Evolutionary conservation across 2,329 filamentous ascomycete species (phyloP).

Genomic region (Colletotrichum musicola): DNA sequence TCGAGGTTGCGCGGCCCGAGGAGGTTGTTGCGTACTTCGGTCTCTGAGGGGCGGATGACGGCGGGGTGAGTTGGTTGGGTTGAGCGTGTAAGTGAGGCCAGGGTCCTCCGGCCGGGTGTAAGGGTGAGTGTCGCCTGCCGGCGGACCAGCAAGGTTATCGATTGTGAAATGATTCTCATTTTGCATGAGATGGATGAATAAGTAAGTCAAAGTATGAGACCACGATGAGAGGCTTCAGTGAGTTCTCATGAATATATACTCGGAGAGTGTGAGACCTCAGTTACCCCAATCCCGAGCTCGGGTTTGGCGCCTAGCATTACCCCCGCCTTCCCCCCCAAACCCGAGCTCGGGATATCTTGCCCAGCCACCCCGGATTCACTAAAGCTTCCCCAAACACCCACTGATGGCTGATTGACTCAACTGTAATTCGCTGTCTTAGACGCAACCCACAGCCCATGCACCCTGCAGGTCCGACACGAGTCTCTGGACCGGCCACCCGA

Average conservation of each 20-base stretch:
- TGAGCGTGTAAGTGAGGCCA: conserved; percentile 29
- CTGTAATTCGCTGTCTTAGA: conserved; percentile 1
- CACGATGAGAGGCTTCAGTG: neutral
- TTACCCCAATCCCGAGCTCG: conserved; percentile 45
- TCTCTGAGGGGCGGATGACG: conserved; percentile 50
- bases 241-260: neutral
- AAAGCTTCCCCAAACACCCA: neutral
- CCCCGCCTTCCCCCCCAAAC: conserved; percentile 41
- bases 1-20: conserved; percentile 66
- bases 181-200: neutral
- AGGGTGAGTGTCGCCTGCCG: neutral
- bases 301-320: conserved; percentile 15
- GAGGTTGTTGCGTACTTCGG: conserved; percentile 3
- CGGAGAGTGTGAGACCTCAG: neutral
- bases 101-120: neutral
- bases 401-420: neutral
- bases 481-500: conserved; percentile 55
- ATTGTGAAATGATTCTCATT: neutral
- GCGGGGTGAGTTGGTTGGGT: conserved; percentile 30
- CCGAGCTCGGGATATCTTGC: conserved; percentile 48
- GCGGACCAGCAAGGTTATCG: neutral
- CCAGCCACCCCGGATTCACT: conserved; percentile 5
- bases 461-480: conserved; percentile 48
- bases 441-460: conserved; percentile 42
- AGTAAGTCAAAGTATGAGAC: neutral